Evolutionary conservation across 306 rosid genomes (phyloP).

Genomic region (Cicer judaicum): DNA sequence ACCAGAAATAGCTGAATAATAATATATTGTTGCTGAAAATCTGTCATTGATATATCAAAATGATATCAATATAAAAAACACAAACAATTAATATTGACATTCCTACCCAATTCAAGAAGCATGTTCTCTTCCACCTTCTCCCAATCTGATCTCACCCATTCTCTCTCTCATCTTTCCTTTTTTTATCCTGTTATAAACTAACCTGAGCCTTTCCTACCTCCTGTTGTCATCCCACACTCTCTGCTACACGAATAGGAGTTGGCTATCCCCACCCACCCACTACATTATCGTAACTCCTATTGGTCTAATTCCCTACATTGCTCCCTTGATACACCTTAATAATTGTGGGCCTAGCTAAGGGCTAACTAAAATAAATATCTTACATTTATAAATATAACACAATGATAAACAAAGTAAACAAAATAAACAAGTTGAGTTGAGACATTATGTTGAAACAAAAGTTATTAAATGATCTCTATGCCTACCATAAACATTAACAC

Average conservation of each 20-base stretch:
- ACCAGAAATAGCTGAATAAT: conserved; percentile 24
- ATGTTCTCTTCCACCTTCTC: conserved; percentile 4
- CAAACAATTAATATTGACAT: conserved; percentile 10
- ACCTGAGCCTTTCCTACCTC: neutral
- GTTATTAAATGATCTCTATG: neutral
- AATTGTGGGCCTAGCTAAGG: neutral
- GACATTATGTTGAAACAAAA: conserved; percentile 4
- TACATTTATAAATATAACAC: neutral
- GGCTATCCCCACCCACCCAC: neutral
- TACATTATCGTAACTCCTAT: neutral
- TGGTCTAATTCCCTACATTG: conserved; percentile 2
- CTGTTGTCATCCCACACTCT: neutral
- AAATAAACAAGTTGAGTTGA: neutral
- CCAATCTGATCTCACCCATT: neutral
- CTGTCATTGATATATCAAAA: conserved; percentile 15
- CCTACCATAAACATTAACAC: conserved; percentile 5
- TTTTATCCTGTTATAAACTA: conserved; percentile 5
- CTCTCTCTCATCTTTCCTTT: neutral
- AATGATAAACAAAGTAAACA: neutral
- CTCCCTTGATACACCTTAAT: neutral
- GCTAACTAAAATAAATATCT: neutral
- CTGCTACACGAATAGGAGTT: neutral
- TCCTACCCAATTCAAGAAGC: neutral
- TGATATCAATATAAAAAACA: neutral
- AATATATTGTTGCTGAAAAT: neutral